Evolutionary conservation across 208 protist species (phyloP), one percentile per base, ranked within the genome.

Genomic region (Porcisia hertigi): DNA sequence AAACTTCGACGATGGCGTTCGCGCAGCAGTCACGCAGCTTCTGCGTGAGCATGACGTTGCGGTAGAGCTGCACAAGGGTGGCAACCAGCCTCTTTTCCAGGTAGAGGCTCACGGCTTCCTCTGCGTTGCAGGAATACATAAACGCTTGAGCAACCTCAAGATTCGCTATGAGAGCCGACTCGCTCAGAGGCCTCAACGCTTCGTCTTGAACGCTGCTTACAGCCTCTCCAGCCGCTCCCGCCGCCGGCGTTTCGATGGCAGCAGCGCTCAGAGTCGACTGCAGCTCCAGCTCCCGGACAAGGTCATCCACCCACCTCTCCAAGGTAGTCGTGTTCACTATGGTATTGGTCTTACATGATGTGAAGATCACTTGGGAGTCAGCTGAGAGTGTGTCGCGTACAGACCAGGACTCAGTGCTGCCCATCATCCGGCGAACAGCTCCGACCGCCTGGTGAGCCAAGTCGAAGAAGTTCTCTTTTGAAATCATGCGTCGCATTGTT

Each of bases 401-500:
- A 62, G 63, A 72, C 59, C 86, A 84, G 2, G 65, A 52, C 23
- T 82, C 77, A 25, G 72, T 47, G 59, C 67, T 77, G 58, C 77
- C 83, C 62, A 94, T 84, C 53, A 91, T 66, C 53, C 88, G 86
- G 25, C 90, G 86, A 49, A 94, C 55, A 34, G 86, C 85, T 47
- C 74, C 81, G 36, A 92, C 88, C 3, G 88, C 88, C 65, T 90
- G 86, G 41, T 92, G 88, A 14, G 90, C 88, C n/a, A 94, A 79
- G 67, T 86, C 84, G 0, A 83, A 65, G 39, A 94, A 71, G 45
- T 86, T 84, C 11, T 90, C 85, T 65, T 83, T 92, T 16, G 80
- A 87, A 12, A 91, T 67, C 52, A 83, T 75, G 8, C 75, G 62
- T 36, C 81, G 62, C 84, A 87, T 89, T 1, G n/a, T n/a, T 9